Percentiles rank a stretch among this genome's conserved stretches.
These are phyloP conservation scores for Calonectria naviculata DNA, from an alignment of 2,329 filamentous ascomycete species.

Conservation along the genomic window DNA sequence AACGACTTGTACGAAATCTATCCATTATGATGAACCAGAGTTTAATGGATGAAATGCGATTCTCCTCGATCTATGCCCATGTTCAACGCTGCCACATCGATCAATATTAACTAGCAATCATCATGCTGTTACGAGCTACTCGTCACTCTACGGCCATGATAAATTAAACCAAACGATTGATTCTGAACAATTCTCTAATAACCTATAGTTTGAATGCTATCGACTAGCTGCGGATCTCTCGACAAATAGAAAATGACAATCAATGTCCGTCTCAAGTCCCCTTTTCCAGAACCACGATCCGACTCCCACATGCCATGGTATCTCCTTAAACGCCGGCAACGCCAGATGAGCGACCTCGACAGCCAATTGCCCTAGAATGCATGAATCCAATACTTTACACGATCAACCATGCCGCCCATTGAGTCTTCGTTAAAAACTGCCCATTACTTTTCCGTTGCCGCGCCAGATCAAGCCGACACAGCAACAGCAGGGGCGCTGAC, in stretches of 20 bases:
- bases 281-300: conserved; percentile 41
- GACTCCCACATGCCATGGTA: conserved; percentile 48
- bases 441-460: conserved; percentile 4
- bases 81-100: background rate
- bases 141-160: background rate
- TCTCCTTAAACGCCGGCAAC: conserved; percentile 53
- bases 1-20: background rate
- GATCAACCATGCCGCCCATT: conserved; percentile 39
- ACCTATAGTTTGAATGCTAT: conserved; percentile 18
- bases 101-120: too few relatives aligned
- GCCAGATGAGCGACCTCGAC: conserved; percentile 44
- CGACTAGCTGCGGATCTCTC: conserved; percentile 25
- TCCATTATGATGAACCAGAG: background rate
- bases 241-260: conserved; percentile 25
- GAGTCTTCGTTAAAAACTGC: conserved; percentile 34
- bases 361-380: conserved; percentile 46
- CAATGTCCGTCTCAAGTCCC: conserved; percentile 25
- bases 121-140: background rate
- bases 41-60: background rate
- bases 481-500: conserved; percentile 47
- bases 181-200: conserved; percentile 22
- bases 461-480: conserved; percentile 49
- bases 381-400: conserved; percentile 49
- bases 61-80: background rate
- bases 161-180: background rate